Evolutionary conservation across 225 moss, liverwort and hornwort genomes (phyloP), one percentile per base, ranked within the genome.

Genomic region (Physcomitrium patens): DNA sequence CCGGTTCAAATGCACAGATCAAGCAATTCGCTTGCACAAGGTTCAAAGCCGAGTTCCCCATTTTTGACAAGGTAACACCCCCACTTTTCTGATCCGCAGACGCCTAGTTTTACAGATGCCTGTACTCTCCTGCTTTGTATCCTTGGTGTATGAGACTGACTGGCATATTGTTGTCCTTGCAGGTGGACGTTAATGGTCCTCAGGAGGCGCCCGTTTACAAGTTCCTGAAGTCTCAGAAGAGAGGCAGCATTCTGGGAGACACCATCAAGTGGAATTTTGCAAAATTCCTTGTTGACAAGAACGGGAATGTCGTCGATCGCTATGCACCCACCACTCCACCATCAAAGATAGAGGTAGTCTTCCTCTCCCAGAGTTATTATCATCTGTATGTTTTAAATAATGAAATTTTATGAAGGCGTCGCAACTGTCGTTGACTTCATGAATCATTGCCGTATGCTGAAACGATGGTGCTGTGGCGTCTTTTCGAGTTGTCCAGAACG

Each of bases 221-320:
- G 75, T 97, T 81, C 80, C 71, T 97, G 79, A 97, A 97, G 77
- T 62, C 86, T 67, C 86, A 87, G 73, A 94, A 97, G 86, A 91
- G 92, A 46, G 95, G 95, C 26, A 89, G 92, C 75, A 52, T 94
- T 61, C 82, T 97, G 63, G 96, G 96, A n/a, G 80, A 91, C 68
- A 86, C 76, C 80, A 94, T 97, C 20, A 97, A 94, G 87, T 97
- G 96, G 96, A 97, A 97, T 57, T 97, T 97, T 19, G 88, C 78
- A 16, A 97, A 97, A 84, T 94, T 97, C 68, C 85, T 97, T 53
- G 92, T 97, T 64, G 86, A 94, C 79, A 81, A 90, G 81, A 81
- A 92, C 23, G 96, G 96, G 61, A 77, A 87, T 42, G 91, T 97
- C 1, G 90, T 97, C 24, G 89, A 92, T 63, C 92, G 96, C 77